Percentiles rank a stretch among this genome's conserved stretches.
Evolutionary conservation across 805 yeast species (phyloP).

Genomic region (Teunomyces cretensis): DNA sequence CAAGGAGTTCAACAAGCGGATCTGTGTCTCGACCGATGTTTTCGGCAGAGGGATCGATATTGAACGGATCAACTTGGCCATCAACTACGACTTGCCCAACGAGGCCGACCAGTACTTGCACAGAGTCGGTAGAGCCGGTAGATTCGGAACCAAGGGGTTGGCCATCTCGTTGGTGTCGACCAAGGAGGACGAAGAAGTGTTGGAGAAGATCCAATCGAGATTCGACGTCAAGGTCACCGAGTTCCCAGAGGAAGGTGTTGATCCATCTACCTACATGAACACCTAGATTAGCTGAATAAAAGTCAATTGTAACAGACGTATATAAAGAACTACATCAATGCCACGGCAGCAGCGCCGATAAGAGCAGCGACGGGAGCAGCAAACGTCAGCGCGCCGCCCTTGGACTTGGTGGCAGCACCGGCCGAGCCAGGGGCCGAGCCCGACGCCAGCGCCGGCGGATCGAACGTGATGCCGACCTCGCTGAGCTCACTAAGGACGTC

Average conservation of each 20-base stretch:
- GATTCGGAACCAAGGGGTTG: constrained; percentile 98
- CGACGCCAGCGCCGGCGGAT: no score
- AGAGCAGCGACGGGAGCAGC: no score
- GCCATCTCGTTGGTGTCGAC: constrained; percentile 87
- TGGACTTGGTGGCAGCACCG: constrained; percentile 3
- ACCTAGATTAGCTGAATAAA: constrained; percentile 45
- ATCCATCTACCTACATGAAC: constrained; percentile 97
- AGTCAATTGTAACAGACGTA: background rate
- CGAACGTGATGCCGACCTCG: no score
- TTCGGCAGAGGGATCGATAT: constrained; percentile 99
- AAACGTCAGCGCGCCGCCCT: no score
- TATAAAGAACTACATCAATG: background rate
- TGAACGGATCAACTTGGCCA: constrained; percentile 96
- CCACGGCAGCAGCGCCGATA: background rate
- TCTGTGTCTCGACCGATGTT: constrained; percentile 97
- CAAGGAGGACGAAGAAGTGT: constrained; percentile 84
- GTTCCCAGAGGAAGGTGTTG: constrained; percentile 98
- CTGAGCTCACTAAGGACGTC: no score
- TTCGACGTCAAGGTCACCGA: constrained; percentile 94
- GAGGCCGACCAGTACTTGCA: constrained; percentile 98
- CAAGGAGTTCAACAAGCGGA: constrained; percentile 97
- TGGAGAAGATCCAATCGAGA: constrained; percentile 92
- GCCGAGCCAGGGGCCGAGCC: no score
- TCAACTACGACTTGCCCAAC: constrained; percentile 92
- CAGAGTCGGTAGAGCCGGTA: constrained; percentile 99